Percentiles rank a stretch among this genome's conserved stretches.
Evolutionary conservation across 2,329 filamentous ascomycete species (phyloP).

Genomic region (Nectriaceae sp.): DNA sequence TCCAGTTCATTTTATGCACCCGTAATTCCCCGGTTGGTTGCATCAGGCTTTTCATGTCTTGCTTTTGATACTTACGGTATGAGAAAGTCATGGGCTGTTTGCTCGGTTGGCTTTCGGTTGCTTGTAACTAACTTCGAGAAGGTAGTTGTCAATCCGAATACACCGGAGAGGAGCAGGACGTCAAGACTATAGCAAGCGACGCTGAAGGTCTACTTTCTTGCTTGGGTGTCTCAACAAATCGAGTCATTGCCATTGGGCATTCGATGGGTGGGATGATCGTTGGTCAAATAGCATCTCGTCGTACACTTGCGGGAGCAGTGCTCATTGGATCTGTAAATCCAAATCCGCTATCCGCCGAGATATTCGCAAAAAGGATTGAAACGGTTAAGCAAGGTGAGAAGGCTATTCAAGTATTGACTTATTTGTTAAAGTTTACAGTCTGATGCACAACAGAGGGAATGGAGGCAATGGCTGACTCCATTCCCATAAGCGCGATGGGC

Average conservation of each 20-base stretch:
- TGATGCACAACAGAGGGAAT: conserved; percentile 32
- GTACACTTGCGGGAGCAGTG: conserved; percentile 48
- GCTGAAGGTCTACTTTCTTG: no score
- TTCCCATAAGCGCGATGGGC: conserved; percentile 39
- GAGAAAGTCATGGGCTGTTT: no score
- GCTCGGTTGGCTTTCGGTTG: no score
- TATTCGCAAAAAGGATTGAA: conserved; percentile 55
- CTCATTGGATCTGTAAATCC: no score
- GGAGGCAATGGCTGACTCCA: conserved; percentile 35
- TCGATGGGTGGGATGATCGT: conserved; percentile 71
- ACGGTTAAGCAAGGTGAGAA: conserved; percentile 47
- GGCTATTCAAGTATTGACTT: no score
- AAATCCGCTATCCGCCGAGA: conserved; percentile 41
- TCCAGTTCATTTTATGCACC: conserved; percentile 67
- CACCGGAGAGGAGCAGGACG: no score
- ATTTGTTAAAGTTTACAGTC: no score
- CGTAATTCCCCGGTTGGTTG: conserved; percentile 47
- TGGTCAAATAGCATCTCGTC: conserved; percentile 45
- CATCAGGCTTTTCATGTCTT: conserved; percentile 54
- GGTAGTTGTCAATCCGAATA: no score
- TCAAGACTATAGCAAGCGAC: no score
- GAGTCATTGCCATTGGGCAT: conserved; percentile 63
- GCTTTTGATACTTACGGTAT: conserved; percentile 68
- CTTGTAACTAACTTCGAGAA: no score
- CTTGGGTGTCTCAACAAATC: conserved; percentile 43